These are phyloP conservation scores for Acanthamoeba sp. DNA, from an alignment of 208 protist genomes.

Conservation along the genomic window DNA sequence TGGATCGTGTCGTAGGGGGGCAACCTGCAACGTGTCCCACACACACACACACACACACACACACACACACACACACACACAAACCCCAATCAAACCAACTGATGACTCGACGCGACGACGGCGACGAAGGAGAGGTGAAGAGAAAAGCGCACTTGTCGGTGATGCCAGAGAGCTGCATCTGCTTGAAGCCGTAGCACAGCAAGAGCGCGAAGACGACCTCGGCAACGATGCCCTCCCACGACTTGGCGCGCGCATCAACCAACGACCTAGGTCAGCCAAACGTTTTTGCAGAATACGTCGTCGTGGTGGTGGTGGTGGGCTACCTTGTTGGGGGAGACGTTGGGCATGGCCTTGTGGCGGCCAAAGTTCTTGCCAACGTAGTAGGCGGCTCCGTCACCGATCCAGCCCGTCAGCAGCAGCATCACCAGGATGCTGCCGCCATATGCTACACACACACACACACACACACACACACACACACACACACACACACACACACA, in stretches of 20 bases:
- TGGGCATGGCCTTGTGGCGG: conserved; percentile 57
- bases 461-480: not conserved
- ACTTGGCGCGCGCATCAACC: not conserved
- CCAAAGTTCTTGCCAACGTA: conserved; percentile 69
- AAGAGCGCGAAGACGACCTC: conserved; percentile 49
- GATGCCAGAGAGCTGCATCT: conserved; percentile 45
- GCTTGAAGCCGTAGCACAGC: conserved; percentile 39
- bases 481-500: not conserved
- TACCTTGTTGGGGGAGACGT: conserved; percentile 66
- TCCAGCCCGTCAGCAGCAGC: conserved; percentile 27
- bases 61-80: not conserved
- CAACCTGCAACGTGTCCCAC: not conserved
- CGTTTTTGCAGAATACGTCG: too few relatives aligned
- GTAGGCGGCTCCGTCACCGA: conserved; percentile 55
- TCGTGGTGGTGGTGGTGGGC: too few relatives aligned
- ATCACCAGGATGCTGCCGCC: conserved; percentile 16
- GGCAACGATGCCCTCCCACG: conserved; percentile 53
- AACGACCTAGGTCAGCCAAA: not conserved
- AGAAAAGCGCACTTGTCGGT: not conserved
- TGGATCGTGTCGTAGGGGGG: conserved; percentile 21
- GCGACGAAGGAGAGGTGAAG: too few relatives aligned
- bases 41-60: not conserved
- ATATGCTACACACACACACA: not conserved
- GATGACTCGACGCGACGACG: too few relatives aligned
- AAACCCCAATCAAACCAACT: too few relatives aligned